Percentiles rank a stretch among this genome's conserved stretches.
phyloP scores from a whole-genome alignment of 2,329 filamentous ascomycete species.

The Aspergillus sp. region DNA sequence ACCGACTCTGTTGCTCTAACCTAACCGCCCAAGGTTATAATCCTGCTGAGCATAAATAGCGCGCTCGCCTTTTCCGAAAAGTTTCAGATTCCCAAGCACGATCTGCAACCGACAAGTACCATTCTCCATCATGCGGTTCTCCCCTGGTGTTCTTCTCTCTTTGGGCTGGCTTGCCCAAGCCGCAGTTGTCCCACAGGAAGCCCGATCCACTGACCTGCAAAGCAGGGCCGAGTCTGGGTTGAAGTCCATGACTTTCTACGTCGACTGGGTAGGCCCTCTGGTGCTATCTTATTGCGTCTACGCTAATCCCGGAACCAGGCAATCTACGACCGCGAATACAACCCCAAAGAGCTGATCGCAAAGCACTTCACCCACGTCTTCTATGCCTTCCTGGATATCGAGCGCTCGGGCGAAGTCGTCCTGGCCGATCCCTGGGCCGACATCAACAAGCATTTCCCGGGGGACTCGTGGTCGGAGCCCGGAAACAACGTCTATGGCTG shows the following conservation, averaged over 20 bases:
- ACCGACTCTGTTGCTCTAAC: too few species aligned
- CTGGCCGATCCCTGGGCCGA: conserved; percentile 63
- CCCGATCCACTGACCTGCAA: too few species aligned
- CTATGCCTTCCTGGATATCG: conserved; percentile 61
- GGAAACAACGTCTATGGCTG: conserved; percentile 69
- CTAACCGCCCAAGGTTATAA: too few species aligned
- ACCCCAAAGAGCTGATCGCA: conserved; percentile 68
- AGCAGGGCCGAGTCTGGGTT: too few species aligned
- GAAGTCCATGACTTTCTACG: conserved; percentile 35
- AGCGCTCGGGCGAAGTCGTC: too few species aligned
- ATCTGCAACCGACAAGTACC: too few species aligned
- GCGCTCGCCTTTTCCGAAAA: too few species aligned
- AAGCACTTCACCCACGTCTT: conserved; percentile 78
- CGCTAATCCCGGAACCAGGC: conserved; percentile 41
- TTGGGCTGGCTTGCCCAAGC: background rate
- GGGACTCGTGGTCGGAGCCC: conserved; percentile 57
- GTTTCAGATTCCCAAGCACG: too few species aligned
- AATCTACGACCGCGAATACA: conserved; percentile 74
- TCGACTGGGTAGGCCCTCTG: conserved; percentile 34
- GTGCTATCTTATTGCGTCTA: background rate
- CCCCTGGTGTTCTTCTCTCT: background rate
- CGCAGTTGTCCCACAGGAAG: background rate
- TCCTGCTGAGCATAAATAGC: too few species aligned
- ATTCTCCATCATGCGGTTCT: background rate
- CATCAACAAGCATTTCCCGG: conserved; percentile 56